Conservation (phyloP, 1,139 yeast species). For the Sugiyamaella pinicola region DNA sequence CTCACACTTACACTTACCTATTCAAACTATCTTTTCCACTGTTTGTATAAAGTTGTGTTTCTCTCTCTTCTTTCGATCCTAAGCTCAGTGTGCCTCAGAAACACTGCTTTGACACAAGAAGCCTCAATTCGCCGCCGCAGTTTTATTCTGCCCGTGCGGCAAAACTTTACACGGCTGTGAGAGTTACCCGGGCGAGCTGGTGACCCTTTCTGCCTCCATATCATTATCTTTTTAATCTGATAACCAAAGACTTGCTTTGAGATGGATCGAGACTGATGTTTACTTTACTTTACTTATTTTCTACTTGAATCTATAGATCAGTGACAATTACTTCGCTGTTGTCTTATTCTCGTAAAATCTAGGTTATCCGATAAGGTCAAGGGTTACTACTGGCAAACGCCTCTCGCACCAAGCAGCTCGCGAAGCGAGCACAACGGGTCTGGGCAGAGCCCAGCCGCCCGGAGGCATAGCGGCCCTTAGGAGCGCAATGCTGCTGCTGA, state of each 20-base stretch:
- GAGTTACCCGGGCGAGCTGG: not conserved
- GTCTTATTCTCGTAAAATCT: not conserved
- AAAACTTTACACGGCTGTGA: slow-evolving; percentile 1
- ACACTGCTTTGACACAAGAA: not conserved
- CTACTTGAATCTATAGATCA: no score
- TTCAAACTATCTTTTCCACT: not conserved
- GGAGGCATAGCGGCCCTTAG: no score
- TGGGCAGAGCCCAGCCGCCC: no score
- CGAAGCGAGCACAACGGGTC: no score
- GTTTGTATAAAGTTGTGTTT: not conserved
- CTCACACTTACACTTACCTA: not conserved
- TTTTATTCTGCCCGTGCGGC: not conserved
- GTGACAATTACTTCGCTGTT: no score
- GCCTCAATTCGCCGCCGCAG: not conserved
- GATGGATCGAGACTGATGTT: not conserved
- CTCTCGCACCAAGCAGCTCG: no score
- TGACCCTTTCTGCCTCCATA: no score
- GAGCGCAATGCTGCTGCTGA: no score
- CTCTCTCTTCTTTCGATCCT: not conserved
- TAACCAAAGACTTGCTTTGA: not conserved
- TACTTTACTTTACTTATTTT: no score
- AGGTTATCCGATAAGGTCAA: not conserved
- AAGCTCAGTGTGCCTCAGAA: not conserved
- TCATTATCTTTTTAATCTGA: no score
- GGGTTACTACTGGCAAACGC: no score